phyloP scores from a whole-genome alignment of 2,329 filamentous ascomycete genomes.

The Coniochaeta sp. region DNA sequence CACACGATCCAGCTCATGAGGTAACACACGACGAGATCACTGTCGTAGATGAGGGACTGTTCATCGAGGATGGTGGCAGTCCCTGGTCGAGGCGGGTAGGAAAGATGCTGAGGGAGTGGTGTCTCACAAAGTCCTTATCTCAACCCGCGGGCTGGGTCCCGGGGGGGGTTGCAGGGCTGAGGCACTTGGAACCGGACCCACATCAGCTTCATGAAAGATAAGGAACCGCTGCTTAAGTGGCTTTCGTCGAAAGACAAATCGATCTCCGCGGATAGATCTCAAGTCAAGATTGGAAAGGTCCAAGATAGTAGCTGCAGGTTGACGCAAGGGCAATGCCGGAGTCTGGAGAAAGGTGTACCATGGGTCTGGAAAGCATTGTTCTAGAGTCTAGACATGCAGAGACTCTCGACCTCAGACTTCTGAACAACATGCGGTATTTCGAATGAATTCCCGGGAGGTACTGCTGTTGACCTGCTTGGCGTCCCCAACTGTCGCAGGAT shows the following conservation, averaged over 20 bases:
- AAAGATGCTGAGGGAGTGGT: neutral
- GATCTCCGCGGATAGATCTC: constrained; percentile 2
- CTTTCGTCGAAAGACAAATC: neutral
- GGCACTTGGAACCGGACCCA: neutral
- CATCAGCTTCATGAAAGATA: neutral
- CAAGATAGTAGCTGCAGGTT: neutral
- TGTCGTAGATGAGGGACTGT: neutral
- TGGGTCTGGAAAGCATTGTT: neutral
- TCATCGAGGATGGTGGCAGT: neutral
- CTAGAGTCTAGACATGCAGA: neutral
- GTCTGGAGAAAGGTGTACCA: neutral
- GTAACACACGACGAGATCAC: neutral
- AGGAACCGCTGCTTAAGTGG: neutral
- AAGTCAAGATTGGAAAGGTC: neutral
- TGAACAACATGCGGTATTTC: too few species aligned
- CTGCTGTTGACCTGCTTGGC: too few species aligned
- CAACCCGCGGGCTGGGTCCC: too few species aligned
- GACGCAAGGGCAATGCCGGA: neutral
- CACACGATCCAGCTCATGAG: neutral
- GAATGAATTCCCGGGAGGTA: too few species aligned
- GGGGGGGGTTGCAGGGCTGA: neutral
- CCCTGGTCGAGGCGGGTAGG: neutral
- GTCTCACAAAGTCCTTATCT: neutral
- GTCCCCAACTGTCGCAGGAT: too few species aligned
- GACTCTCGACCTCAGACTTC: too few species aligned